Conservation (phyloP, 2,329 filamentous ascomycete genomes). For the Dactylella cylindrospora region DNA sequence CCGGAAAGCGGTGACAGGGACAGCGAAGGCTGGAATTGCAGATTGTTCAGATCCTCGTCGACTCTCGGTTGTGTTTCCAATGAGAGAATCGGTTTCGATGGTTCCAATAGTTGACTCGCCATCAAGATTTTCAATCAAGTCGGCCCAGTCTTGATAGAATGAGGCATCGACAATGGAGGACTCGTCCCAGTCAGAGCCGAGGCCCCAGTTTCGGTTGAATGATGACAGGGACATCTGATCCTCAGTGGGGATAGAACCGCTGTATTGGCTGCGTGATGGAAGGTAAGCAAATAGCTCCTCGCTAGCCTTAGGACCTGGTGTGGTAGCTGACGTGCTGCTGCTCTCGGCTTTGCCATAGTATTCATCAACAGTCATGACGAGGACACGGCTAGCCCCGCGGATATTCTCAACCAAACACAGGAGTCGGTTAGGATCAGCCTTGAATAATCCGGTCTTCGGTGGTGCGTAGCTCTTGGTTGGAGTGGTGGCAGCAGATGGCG, state of each 20-base stretch:
- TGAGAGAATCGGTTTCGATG: constrained; percentile 6
- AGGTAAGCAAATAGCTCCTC: constrained; percentile 43
- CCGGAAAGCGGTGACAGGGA: constrained; percentile 41
- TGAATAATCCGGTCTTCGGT: constrained; percentile 33
- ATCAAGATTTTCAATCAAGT: constrained; percentile 32
- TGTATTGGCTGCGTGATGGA: constrained; percentile 32
- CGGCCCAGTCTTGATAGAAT: constrained; percentile 21
- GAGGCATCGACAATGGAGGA: constrained; percentile 17
- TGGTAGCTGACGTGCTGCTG: constrained; percentile 24
- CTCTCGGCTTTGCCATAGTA: constrained; percentile 19
- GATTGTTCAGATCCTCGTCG: constrained; percentile 18
- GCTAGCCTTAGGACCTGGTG: constrained; percentile 26
- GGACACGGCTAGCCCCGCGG: constrained; percentile 21
- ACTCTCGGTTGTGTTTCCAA: constrained; percentile 11
- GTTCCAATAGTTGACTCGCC: constrained; percentile 3
- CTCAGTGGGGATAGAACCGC: constrained; percentile 34
- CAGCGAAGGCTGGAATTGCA: constrained; percentile 32
- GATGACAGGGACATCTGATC: constrained; percentile 37
- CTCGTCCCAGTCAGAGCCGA: constrained; percentile 34
- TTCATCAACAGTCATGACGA: constrained; percentile 35
- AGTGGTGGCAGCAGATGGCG: too few species aligned
- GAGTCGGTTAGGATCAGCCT: constrained; percentile 24
- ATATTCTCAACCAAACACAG: constrained; percentile 37
- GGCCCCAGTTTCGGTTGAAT: constrained; percentile 24
- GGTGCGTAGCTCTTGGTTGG: constrained; percentile 26